Evolutionary conservation across 164 flowering plant species (phyloP).

Genomic region (Nymphaea thermarum): DNA sequence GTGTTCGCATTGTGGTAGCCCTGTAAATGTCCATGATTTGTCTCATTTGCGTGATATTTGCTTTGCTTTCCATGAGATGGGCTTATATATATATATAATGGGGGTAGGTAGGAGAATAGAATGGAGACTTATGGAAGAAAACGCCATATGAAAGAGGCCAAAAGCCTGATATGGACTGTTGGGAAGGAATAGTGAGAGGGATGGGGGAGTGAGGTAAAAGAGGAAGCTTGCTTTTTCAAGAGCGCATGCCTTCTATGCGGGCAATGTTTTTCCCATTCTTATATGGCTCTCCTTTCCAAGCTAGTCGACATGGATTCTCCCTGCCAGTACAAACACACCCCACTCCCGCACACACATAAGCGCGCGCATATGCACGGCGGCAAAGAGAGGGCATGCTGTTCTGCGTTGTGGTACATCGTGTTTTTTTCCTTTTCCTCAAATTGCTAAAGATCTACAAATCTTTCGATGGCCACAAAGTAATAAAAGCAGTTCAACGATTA

Average conservation of each 20-base stretch:
- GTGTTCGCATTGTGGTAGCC: too few relatives aligned
- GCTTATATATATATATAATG: neutral
- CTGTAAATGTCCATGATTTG: too few relatives aligned
- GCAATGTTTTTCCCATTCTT: constrained; percentile 12
- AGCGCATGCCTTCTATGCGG: constrained; percentile 34
- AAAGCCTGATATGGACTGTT: constrained; percentile 10
- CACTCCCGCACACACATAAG: neutral
- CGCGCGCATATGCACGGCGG: neutral
- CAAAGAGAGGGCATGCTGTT: neutral
- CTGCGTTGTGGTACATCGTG: neutral
- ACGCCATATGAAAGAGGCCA: constrained; percentile 26
- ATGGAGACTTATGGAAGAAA: constrained; percentile 12
- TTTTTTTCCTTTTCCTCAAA: constrained; percentile 16
- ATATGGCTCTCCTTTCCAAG: constrained; percentile 39
- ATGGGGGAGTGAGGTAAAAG: constrained; percentile 1
- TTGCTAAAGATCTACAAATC: constrained; percentile 30
- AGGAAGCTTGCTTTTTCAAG: constrained; percentile 10
- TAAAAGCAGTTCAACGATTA: constrained; percentile 8
- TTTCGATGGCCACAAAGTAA: constrained; percentile 15
- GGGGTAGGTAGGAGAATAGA: neutral
- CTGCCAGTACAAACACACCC: constrained; percentile 24
- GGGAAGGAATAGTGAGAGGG: neutral
- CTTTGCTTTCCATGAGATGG: too few relatives aligned
- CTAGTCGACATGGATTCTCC: constrained; percentile 42
- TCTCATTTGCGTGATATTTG: neutral